phyloP scores from a whole-genome alignment of 805 yeast species.

The Spathaspora hagerdaliae region DNA sequence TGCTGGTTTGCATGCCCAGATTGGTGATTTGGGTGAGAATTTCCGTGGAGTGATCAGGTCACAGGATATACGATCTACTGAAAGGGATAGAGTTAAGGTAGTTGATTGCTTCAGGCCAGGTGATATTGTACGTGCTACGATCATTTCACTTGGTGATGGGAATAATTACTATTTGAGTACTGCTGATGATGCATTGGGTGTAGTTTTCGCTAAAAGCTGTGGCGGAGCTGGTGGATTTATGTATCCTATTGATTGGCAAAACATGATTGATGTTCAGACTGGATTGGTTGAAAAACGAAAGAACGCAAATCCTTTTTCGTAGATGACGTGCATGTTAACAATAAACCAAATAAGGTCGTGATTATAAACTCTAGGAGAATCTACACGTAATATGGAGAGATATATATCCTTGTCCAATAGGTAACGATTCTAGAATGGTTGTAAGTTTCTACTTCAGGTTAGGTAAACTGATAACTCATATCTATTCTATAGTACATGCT shows the following conservation, averaged over 20 bases:
- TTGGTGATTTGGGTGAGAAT: conserved; percentile 78
- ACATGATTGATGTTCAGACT: conserved; percentile 75
- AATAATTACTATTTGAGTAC: conserved; percentile 85
- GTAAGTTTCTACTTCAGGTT: too few relatives aligned
- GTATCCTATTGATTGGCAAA: conserved; percentile 94
- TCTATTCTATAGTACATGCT: too few relatives aligned
- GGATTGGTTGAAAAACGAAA: conserved; percentile 78
- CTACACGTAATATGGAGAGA: too few relatives aligned
- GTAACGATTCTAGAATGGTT: too few relatives aligned
- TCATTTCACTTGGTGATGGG: conserved; percentile 92
- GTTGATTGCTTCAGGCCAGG: conserved; percentile 84
- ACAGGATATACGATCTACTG: conserved; percentile 88
- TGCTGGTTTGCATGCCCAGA: conserved; percentile 24
- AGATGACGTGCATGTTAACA: background rate
- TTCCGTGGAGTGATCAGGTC: conserved; percentile 82
- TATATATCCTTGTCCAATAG: too few relatives aligned
- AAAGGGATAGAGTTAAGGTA: conserved; percentile 80
- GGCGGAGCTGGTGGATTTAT: conserved; percentile 69
- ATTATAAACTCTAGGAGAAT: too few relatives aligned
- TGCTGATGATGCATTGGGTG: conserved; percentile 89
- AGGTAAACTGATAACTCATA: too few relatives aligned
- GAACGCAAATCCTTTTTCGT: conserved; percentile 79
- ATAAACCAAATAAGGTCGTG: too few relatives aligned
- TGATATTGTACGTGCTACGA: conserved; percentile 81
- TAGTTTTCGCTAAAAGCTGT: conserved; percentile 75